Percentiles rank a stretch among this genome's conserved stretches.
These are phyloP conservation scores for Raddia guianensis DNA, from an alignment of 176 grass and related monocot genomes.

Conservation along the genomic window DNA sequence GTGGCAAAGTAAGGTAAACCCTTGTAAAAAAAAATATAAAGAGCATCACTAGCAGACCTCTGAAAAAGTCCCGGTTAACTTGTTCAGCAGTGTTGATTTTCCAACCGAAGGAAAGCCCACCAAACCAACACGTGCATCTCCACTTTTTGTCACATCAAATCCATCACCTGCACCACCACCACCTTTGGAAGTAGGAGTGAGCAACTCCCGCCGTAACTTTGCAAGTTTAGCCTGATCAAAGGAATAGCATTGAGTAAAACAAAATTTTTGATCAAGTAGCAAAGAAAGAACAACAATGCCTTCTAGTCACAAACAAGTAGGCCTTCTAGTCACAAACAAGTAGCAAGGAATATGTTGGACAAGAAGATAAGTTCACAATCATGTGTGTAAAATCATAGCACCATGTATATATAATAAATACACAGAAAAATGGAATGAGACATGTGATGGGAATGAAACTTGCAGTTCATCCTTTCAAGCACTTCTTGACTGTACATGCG, in stretches of 20 bases:
- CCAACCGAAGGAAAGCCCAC: constrained; percentile 97
- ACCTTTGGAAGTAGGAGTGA: constrained; percentile 82
- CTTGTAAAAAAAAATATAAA: constrained; percentile 7
- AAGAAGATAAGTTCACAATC: neutral
- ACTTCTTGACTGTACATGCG: neutral
- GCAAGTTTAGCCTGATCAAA: constrained; percentile 86
- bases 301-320: neutral
- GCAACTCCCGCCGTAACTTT: constrained; percentile 82
- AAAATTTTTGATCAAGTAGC: neutral
- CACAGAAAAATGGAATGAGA: neutral
- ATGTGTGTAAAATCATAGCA: constrained; percentile 12
- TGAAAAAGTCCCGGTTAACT: constrained; percentile 94
- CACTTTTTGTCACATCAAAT: constrained; percentile 97
- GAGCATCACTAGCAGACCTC: constrained; percentile 62
- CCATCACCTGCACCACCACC: constrained; percentile 88
- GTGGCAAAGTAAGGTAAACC: constrained; percentile 20
- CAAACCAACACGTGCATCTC: constrained; percentile 92
- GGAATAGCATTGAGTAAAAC: constrained; percentile 28
- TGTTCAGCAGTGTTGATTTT: constrained; percentile 97
- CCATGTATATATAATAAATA: neutral
- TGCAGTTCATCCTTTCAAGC: neutral
- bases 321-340: neutral
- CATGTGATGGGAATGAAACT: neutral
- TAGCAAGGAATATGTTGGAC: constrained; percentile 1
- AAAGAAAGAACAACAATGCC: neutral